Evolutionary conservation across 2,329 filamentous ascomycete species (phyloP), one percentile per base, ranked within the genome.

Genomic region (Trichophyton verrucosum): DNA sequence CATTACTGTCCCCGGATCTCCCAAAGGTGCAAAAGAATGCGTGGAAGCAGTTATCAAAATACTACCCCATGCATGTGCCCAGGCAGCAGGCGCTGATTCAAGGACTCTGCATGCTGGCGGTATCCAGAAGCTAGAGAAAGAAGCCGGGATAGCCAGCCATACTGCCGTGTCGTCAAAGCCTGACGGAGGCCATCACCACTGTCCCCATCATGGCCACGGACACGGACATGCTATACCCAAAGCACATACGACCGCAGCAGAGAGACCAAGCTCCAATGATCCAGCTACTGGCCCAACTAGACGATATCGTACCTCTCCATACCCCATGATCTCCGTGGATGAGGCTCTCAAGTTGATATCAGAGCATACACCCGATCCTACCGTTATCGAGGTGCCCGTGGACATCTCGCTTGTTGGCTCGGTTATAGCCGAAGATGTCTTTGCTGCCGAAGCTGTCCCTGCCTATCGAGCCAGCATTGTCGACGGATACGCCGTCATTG

Each of bases 391-490:
- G 56, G 75, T 78, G 1, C 80, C 82, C 5, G 86, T 95, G 3
- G 77, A 87, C 62, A 78, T 81, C 38, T 74, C 75, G 1, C 76
- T 97, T 0, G 82, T 92, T 0, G 90, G 90, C 6, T 83, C 82
- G 7, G 86, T 97, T 0, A 77, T 99, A 1, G 91, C 92, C 0
- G 85, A 91, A 70, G 87, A 95, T 66, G 86, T 99, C 24, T 82
- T 79, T 44, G 90, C 94, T 9, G 76, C 76, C 3, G 92, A 96
- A 71, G 84, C 87, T 6, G 94, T 99, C 0, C 94, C 94, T 0
- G 94, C 92, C 0, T 99, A 95, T 75, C 81, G 91, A 62, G 94
- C 94, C 17, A 97, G 92, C 70, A 97, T 96, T 46, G 94, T 99
- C 0, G 94, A 99, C 72, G 94, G 94, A 0, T 99, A 99, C 70